phyloP scores from a whole-genome alignment of 2,329 filamentous ascomycete genomes.

The Pyrenophora seminiperda region DNA sequence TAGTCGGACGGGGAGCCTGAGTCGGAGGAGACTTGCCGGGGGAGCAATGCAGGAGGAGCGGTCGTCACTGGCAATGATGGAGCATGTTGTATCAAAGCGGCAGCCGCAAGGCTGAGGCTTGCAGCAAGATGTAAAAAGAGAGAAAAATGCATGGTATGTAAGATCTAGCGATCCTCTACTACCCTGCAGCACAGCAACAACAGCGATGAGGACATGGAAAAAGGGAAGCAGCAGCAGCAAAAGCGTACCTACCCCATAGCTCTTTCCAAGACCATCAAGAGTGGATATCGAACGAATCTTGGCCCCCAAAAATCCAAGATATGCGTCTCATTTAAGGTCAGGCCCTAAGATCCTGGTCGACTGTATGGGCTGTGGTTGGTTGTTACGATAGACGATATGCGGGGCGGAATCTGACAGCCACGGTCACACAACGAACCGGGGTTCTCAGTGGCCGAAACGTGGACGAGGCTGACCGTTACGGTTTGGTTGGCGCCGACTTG shows the following conservation, averaged over 20 bases:
- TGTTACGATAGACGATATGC: neutral
- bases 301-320: slow-evolving; percentile 5
- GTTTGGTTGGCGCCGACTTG: slow-evolving; percentile 4
- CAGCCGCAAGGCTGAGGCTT: neutral
- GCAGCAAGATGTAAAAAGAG: neutral
- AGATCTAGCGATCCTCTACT: neutral
- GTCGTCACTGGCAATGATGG: neutral
- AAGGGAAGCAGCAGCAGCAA: neutral
- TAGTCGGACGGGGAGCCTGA: neutral
- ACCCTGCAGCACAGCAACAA: neutral
- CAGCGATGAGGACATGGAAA: neutral
- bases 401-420: neutral
- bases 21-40: neutral
- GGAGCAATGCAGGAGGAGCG: slow-evolving; percentile 6
- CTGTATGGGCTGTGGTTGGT: neutral
- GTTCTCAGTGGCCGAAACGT: neutral
- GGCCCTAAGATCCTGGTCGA: neutral
- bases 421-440: neutral
- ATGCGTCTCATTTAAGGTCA: slow-evolving; percentile 1
- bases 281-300: neutral
- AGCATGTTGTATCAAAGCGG: neutral
- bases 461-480: neutral
- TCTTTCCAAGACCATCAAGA: neutral
- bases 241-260: neutral
- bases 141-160: neutral